Base-by-base conservation (phyloP, 495 filamentous ascomycete genomes). In the Penicillium flavigenum region DNA sequence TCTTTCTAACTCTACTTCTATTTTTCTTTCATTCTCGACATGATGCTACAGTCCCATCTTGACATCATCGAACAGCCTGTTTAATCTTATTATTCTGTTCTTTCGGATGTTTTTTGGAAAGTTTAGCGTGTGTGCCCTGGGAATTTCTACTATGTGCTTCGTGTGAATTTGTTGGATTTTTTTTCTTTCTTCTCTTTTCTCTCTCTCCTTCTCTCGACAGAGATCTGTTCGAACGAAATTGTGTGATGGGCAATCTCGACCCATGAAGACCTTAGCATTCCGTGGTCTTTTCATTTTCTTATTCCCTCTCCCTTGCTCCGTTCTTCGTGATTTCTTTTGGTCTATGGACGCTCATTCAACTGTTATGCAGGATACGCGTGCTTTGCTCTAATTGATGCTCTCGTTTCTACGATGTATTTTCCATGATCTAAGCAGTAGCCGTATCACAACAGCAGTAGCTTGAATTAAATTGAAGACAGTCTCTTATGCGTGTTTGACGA, bases 191-290 rank as follows among this genome's bases (percentile, higher is more conserved):
- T 48, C 26, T 50, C 12, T 48, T 32, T 44, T 34, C 20, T 36
- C 16, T 47, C 42, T 41, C 24, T 46, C 43, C 9, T 20, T 20
- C 17, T 20, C 24, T 34, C 7, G 3, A 39, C 47, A 20, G 59
- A 51, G 62, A 61, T 65, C 43, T 34, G 62, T 51, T 63, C 57
- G 12, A 51, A 31, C 31, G 45, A 67, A 63, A 67, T 67, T 65
- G 57, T 48, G 51, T 36, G 54, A 61, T 38, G 59, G 58, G 56
- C 51, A 55, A 61, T 63, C 59, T 64, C 49, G 50, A 51, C 32
- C 50, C 34, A 59, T 58, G 56, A 57, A 55, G 47, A 45, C 36
- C 43, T 34, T 10, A 41, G 31, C 26, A 46, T 38, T 19, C 48
- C 34, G 52, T 58, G 57, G 47, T 54, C 42, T 45, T 46, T 17